These are phyloP conservation scores for Cupressus sempervirens DNA, from an alignment of 75 land plant species.

Conservation along the genomic window DNA sequence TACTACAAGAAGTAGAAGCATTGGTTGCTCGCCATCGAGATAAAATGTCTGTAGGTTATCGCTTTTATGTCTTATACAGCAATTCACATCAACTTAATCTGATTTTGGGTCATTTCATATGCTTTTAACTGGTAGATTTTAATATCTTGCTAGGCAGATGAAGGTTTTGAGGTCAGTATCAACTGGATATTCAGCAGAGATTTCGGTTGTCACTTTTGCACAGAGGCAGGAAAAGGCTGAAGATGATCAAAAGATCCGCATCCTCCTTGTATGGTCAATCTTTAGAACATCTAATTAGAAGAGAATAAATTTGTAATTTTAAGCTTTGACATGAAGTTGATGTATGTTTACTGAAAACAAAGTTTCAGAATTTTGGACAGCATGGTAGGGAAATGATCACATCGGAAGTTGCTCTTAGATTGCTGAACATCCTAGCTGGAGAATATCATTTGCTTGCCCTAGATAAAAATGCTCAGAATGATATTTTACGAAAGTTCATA, in stretches of 20 bases:
- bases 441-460: conserved; percentile 40
- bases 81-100: not conserved
- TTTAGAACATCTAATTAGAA: not conserved
- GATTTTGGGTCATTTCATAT: conserved; percentile 2
- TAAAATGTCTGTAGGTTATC: conserved; percentile 44
- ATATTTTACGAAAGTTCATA: conserved; percentile 18
- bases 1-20: conserved; percentile 54
- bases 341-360: conserved; percentile 26
- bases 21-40: conserved; percentile 73
- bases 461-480: conserved; percentile 1
- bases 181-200: conserved; percentile 63
- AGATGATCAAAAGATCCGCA: conserved; percentile 47
- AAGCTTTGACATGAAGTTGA: not conserved
- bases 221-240: conserved; percentile 15
- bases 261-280: conserved; percentile 64
- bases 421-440: conserved; percentile 58
- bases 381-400: conserved; percentile 96
- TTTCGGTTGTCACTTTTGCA: conserved; percentile 63
- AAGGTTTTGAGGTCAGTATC: conserved; percentile 38
- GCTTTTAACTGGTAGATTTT: not conserved
- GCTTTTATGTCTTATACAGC: not conserved
- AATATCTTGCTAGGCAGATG: conserved; percentile 25
- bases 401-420: conserved; percentile 76
- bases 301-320: not conserved
- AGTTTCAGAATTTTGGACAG: conserved; percentile 87